phyloP scores from a whole-genome alignment of 176 grass and related monocot species.

The Ampelocalamus luodianensis region DNA sequence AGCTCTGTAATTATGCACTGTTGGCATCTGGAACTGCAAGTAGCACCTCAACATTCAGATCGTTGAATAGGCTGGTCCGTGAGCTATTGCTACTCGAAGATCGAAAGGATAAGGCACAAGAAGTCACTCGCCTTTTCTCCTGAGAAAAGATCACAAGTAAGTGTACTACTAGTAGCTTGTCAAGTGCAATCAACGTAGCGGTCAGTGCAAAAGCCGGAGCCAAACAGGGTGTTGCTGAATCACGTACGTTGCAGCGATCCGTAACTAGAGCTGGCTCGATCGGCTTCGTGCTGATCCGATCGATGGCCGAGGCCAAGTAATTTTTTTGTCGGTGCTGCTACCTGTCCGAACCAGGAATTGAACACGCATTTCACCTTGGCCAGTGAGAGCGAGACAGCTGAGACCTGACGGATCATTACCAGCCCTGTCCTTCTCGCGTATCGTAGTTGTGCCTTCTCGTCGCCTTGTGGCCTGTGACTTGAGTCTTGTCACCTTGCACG shows the following conservation, averaged over 20 bases:
- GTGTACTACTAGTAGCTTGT: background rate
- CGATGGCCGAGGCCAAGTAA: background rate
- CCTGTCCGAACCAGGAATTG: background rate
- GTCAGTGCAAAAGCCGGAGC: background rate
- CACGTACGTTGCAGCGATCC: background rate
- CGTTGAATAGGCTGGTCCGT: background rate
- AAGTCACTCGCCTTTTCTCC: background rate
- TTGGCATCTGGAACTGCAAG: constrained; percentile 5
- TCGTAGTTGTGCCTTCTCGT: background rate
- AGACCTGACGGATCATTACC: constrained; percentile 31
- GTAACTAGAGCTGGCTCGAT: too few relatives aligned
- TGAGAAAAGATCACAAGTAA: background rate
- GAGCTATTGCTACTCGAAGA: background rate
- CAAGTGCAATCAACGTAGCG: constrained; percentile 15
- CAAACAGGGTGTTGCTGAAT: background rate
- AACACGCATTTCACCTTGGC: constrained; percentile 12
- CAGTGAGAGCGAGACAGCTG: background rate
- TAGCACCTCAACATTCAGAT: background rate
- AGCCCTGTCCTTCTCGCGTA: background rate
- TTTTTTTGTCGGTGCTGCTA: constrained; percentile 34
- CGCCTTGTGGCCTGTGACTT: constrained; percentile 15
- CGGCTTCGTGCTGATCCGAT: constrained; percentile 1
- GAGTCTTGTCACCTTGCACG: background rate
- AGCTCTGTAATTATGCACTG: background rate
- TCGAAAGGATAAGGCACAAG: constrained; percentile 27